These are phyloP conservation scores for Setaria viridis DNA, from an alignment of 202 grass and related monocot species.

Conservation along the genomic window DNA sequence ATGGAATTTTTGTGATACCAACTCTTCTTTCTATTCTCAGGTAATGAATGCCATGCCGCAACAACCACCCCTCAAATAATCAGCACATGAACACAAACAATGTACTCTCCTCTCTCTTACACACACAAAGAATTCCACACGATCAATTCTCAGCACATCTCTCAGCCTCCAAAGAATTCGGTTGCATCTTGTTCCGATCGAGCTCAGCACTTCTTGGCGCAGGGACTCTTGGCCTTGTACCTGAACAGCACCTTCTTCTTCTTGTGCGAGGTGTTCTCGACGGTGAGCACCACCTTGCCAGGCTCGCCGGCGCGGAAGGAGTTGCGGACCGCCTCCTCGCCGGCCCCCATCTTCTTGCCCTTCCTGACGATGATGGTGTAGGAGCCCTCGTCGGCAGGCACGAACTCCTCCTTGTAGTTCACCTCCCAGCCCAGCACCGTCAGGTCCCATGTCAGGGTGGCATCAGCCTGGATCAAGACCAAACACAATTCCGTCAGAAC, in stretches of 20 bases:
- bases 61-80: conserved; percentile 7
- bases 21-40: conserved; percentile 24
- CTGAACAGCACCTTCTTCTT: conserved; percentile 84
- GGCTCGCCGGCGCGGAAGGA: conserved; percentile 72
- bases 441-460: conserved; percentile 74
- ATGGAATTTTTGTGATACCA: not conserved
- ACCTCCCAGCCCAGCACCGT: conserved; percentile 81
- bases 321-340: conserved; percentile 73
- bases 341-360: conserved; percentile 70
- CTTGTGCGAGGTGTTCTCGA: conserved; percentile 69
- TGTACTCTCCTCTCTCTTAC: conserved; percentile 22
- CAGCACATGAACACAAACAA: conserved; percentile 26
- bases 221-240: conserved; percentile 74
- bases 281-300: conserved; percentile 74
- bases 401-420: conserved; percentile 94
- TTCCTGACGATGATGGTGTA: conserved; percentile 85
- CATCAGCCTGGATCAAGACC: conserved; percentile 50
- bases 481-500: not conserved
- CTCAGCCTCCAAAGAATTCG: conserved; percentile 29
- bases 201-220: conserved; percentile 62
- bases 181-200: not conserved
- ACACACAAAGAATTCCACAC: conserved; percentile 40
- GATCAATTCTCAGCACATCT: not conserved
- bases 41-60: conserved; percentile 1
- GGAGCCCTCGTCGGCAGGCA: conserved; percentile 72